A percentile compares a stretch with the other conserved stretches of the same genome.
Evolutionary conservation across 257 asterid genomes (phyloP).

Genomic region (Echites panduratus): DNA sequence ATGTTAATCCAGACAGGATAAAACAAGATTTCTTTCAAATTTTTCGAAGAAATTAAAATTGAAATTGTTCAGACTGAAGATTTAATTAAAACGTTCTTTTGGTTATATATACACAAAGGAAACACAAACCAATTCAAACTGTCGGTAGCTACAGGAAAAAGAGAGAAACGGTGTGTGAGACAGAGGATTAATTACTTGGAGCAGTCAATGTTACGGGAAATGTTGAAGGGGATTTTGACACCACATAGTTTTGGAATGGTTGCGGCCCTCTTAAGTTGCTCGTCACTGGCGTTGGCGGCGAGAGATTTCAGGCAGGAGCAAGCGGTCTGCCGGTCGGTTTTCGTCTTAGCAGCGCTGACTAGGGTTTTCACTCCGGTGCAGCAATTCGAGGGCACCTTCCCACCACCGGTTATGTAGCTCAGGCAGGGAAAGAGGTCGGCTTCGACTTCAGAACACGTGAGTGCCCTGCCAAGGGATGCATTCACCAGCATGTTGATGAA

Average conservation of each 20-base stretch:
- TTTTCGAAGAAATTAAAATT: too few relatives aligned
- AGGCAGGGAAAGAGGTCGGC: constrained; percentile 12
- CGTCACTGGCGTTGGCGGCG: neutral
- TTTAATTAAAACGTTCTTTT: too few relatives aligned
- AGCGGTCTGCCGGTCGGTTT: constrained; percentile 6
- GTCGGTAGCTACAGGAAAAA: too few relatives aligned
- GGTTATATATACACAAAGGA: too few relatives aligned
- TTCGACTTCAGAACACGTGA: constrained; percentile 8
- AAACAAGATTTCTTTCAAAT: too few relatives aligned
- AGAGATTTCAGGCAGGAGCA: constrained; percentile 15
- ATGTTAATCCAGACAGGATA: too few relatives aligned
- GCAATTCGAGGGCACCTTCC: neutral
- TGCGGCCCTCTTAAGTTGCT: constrained; percentile 5
- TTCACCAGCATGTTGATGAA: neutral
- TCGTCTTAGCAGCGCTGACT: neutral
- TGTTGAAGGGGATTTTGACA: constrained; percentile 7
- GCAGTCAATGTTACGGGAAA: constrained; percentile 11
- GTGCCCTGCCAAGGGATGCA: neutral
- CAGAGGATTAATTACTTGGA: constrained; percentile 5
- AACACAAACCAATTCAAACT: too few relatives aligned
- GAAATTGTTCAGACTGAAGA: too few relatives aligned
- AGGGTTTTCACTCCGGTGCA: constrained; percentile 17
- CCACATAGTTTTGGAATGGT: constrained; percentile 13
- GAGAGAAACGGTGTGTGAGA: too few relatives aligned
- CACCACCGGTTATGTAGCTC: constrained; percentile 3